A percentile compares a stretch with the other conserved stretches of the same genome.
These are phyloP conservation scores for Scytalidium sp. DNA, from an alignment of 2,329 filamentous ascomycete genomes.

Conservation along the genomic window DNA sequence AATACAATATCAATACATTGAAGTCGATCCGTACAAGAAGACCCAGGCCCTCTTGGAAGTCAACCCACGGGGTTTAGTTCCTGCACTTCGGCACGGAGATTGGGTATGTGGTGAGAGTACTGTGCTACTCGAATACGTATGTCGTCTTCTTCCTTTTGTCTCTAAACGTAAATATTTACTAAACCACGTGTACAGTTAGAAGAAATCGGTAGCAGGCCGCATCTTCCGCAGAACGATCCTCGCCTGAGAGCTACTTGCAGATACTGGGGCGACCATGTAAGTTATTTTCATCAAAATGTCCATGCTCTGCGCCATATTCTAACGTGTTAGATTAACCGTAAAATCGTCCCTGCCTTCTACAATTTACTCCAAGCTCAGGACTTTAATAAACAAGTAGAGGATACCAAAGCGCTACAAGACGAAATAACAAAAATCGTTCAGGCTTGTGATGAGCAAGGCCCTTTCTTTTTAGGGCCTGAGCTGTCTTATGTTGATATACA, in stretches of 20 bases:
- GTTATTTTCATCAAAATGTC: conserved; percentile 20
- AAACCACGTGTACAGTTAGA: conserved; percentile 55
- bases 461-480: conserved; percentile 31
- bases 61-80: conserved; percentile 73
- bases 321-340: conserved; percentile 62
- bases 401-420: conserved; percentile 59
- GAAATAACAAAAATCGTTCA: conserved; percentile 52
- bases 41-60: conserved; percentile 69
- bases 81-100: conserved; percentile 71
- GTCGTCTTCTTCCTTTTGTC: conserved; percentile 20
- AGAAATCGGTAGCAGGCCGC: conserved; percentile 59
- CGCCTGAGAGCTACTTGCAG: conserved; percentile 71
- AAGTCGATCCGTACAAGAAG: conserved; percentile 77
- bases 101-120: conserved; percentile 82
- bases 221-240: conserved; percentile 63
- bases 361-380: conserved; percentile 66
- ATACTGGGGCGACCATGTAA: conserved; percentile 77
- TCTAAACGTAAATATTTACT: conserved; percentile 1
- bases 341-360: conserved; percentile 76
- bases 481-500: conserved; percentile 35
- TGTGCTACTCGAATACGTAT: conserved; percentile 81
- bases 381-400: conserved; percentile 50
- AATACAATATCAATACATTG: conserved; percentile 80
- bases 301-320: conserved; percentile 2
- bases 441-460: conserved; percentile 28